phyloP scores from a whole-genome alignment of 1,284 basidiomycete species.

The Naganishia sp. region DNA sequence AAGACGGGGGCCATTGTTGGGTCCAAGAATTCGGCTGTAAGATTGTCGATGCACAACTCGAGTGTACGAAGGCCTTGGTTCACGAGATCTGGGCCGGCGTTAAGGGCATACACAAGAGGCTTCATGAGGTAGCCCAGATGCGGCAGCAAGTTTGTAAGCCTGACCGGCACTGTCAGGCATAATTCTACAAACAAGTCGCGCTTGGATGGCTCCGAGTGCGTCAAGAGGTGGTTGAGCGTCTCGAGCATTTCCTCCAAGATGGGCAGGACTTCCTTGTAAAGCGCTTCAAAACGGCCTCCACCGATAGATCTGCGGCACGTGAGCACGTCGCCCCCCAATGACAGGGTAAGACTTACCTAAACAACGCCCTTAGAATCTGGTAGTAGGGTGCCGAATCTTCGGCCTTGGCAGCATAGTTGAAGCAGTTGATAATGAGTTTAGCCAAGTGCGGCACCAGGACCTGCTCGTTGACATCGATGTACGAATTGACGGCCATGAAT shows the following conservation, averaged over 20 bases:
- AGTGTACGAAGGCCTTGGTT: slow-evolving; percentile 94
- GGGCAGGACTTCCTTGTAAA: slow-evolving; percentile 96
- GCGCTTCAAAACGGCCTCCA: slow-evolving; percentile 90
- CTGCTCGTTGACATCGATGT: slow-evolving; percentile 79
- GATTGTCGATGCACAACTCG: slow-evolving; percentile 98
- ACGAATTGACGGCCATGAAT: slow-evolving; percentile 82
- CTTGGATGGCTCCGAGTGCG: slow-evolving; percentile 67
- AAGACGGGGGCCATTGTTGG: slow-evolving; percentile 92
- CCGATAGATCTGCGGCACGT: slow-evolving; percentile 69
- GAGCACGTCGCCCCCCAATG: not conserved
- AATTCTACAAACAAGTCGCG: slow-evolving; percentile 95
- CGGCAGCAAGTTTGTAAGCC: slow-evolving; percentile 92
- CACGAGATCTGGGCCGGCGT: slow-evolving; percentile 84
- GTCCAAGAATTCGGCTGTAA: slow-evolving; percentile 97
- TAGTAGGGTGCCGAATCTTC: slow-evolving; percentile 91
- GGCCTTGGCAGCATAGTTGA: slow-evolving; percentile 89
- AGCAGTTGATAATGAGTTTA: slow-evolving; percentile 95
- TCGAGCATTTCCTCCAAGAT: slow-evolving; percentile 97
- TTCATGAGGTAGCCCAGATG: slow-evolving; percentile 97
- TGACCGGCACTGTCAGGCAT: slow-evolving; percentile 93
- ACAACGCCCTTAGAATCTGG: slow-evolving; percentile 88
- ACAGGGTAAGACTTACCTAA: slow-evolving; percentile 60
- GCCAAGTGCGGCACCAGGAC: slow-evolving; percentile 90
- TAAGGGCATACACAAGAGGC: slow-evolving; percentile 87
- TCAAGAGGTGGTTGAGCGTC: slow-evolving; percentile 85